phyloP scores from a whole-genome alignment of 2,329 filamentous ascomycete genomes.

The Cadophora luteo-olivacea region DNA sequence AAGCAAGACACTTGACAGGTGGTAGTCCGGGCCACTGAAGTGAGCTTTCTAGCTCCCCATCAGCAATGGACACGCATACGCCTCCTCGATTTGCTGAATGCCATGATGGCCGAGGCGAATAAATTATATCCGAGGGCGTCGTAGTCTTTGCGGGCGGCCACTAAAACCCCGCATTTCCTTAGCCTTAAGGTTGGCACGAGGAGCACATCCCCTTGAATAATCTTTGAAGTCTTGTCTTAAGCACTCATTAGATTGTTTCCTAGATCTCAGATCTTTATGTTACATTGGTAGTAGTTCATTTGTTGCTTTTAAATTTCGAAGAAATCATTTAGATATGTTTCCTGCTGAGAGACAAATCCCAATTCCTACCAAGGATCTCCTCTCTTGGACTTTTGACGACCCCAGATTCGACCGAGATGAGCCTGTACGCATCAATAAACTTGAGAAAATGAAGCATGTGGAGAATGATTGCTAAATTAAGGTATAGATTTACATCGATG shows the following conservation, averaged over 20 bases:
- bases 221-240: not conserved
- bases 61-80: not conserved
- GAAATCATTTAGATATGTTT: slow-evolving; percentile 27
- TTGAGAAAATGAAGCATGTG: not conserved
- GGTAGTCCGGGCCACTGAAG: not conserved
- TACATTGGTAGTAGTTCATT: not conserved
- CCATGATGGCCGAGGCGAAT: not conserved
- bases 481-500: slow-evolving; percentile 41
- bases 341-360: slow-evolving; percentile 24
- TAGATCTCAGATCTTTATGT: not conserved
- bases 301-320: not conserved
- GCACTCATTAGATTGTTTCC: not conserved
- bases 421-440: slow-evolving; percentile 30
- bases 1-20: not conserved
- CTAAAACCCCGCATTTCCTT: not conserved
- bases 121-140: not conserved
- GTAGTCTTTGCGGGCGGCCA: not conserved
- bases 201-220: not conserved
- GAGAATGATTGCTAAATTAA: not conserved
- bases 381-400: slow-evolving; percentile 40
- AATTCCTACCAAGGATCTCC: slow-evolving; percentile 38
- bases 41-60: not conserved
- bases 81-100: not conserved
- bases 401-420: slow-evolving; percentile 36
- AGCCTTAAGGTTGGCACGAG: not conserved